Evolutionary conservation across 1,284 basidiomycete species (phyloP).

Genomic region (Papiliotrema nemorosa): DNA sequence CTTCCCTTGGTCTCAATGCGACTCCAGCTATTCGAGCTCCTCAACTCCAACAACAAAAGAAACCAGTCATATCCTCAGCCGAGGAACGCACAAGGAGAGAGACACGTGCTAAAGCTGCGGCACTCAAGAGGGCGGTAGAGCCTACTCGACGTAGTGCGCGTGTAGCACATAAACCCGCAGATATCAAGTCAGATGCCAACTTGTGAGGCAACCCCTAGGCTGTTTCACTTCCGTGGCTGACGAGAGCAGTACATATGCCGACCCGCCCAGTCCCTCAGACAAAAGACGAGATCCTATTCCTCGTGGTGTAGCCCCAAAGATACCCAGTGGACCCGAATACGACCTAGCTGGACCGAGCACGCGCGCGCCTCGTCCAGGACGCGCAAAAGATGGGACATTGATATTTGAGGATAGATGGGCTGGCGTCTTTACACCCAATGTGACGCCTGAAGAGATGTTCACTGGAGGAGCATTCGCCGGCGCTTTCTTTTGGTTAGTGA

Average conservation of each 20-base stretch:
- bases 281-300: conserved; percentile 8
- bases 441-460: conserved; percentile 53
- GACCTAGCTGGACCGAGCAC: not conserved
- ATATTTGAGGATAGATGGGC: conserved; percentile 47
- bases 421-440: conserved; percentile 50
- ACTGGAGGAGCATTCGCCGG: conserved; percentile 51
- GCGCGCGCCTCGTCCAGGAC: conserved; percentile 26
- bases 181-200: not conserved
- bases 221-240: too few relatives aligned
- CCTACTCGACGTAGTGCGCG: conserved; percentile 23
- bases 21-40: conserved; percentile 7
- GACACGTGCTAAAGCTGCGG: conserved; percentile 10
- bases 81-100: conserved; percentile 13
- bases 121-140: conserved; percentile 9
- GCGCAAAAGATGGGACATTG: conserved; percentile 38
- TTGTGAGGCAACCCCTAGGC: not conserved
- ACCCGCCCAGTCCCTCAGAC: not conserved
- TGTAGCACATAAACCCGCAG: conserved; percentile 12
- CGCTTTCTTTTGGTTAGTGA: conserved; percentile 46
- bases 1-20: conserved; percentile 25
- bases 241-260: too few relatives aligned
- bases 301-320: conserved; percentile 3
- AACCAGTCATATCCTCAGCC: conserved; percentile 11
- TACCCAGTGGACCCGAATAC: conserved; percentile 17
- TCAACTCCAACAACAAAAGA: not conserved